phyloP scores from a whole-genome alignment of 2,329 filamentous ascomycete genomes.

The Nannizziopsis arthrosporioides region DNA sequence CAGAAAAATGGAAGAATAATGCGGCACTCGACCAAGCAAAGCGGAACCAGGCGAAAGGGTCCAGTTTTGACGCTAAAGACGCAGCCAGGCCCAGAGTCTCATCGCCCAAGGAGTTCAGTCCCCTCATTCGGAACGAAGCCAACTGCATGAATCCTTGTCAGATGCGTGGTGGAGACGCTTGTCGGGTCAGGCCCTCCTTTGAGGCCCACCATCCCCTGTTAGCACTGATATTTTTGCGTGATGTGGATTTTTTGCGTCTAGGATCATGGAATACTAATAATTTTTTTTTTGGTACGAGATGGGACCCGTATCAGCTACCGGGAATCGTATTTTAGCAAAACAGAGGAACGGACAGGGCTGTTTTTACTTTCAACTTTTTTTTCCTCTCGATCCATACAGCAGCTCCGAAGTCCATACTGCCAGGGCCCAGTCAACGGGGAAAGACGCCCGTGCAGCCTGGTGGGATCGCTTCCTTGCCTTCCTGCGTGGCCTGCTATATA shows the following conservation, averaged over 20 bases:
- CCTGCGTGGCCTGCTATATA: slow-evolving; percentile 26
- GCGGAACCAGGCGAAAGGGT: neutral
- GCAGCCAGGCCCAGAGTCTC: neutral
- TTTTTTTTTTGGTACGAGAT: neutral
- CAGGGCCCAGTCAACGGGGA: no score
- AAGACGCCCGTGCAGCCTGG: no score
- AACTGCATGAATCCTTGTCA: slow-evolving; percentile 6
- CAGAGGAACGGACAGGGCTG: neutral
- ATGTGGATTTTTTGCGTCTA: neutral
- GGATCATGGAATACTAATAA: neutral
- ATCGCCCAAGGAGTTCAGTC: neutral
- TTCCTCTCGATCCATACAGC: neutral
- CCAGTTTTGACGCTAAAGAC: slow-evolving; percentile 6
- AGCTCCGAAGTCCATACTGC: no score
- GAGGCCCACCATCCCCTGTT: neutral
- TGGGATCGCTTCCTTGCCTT: slow-evolving; percentile 21
- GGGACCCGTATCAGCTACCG: no score
- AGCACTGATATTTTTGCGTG: neutral
- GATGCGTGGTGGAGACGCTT: slow-evolving; percentile 1
- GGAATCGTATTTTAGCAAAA: neutral
- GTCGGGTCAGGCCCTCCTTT: neutral
- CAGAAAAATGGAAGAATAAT: neutral
- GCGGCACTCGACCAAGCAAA: slow-evolving; percentile 1
- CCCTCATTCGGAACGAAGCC: slow-evolving; percentile 2
- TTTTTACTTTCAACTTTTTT: neutral